Evolutionary conservation across 306 rosid species (phyloP).

Genomic region (Abrus pulchellus): DNA sequence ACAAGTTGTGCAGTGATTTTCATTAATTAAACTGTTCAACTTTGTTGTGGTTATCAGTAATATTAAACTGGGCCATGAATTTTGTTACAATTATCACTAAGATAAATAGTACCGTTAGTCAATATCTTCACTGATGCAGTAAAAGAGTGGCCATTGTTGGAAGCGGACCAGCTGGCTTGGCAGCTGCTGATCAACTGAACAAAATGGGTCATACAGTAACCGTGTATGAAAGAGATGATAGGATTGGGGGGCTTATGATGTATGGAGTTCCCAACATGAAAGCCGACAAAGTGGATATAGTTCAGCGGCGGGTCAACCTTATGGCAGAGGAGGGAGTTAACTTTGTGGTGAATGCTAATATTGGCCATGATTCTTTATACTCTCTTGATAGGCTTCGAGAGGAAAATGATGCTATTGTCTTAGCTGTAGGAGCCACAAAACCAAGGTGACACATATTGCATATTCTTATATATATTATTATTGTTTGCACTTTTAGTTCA

Average conservation of each 20-base stretch:
- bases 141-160: conserved; percentile 90
- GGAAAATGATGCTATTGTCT: conserved; percentile 83
- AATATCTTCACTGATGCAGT: conserved; percentile 58
- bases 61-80: background rate
- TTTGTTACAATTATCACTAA: background rate
- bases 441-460: conserved; percentile 70
- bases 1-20: background rate
- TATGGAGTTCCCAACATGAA: conserved; percentile 99
- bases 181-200: conserved; percentile 98
- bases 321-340: conserved; percentile 87
- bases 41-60: background rate
- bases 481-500: background rate
- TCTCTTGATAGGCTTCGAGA: conserved; percentile 76
- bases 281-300: conserved; percentile 74
- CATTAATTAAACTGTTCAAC: conserved; percentile 25
- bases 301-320: conserved; percentile 90
- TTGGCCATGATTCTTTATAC: conserved; percentile 74
- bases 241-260: conserved; percentile 95
- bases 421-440: conserved; percentile 96
- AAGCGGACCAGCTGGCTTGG: conserved; percentile 98
- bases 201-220: conserved; percentile 85
- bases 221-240: conserved; percentile 56
- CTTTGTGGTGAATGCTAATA: conserved; percentile 84
- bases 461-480: background rate
- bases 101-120: background rate